These are phyloP conservation scores for Cladosporium austrohemisphaericum DNA, from an alignment of 2,329 filamentous ascomycete species.

Conservation along the genomic window DNA sequence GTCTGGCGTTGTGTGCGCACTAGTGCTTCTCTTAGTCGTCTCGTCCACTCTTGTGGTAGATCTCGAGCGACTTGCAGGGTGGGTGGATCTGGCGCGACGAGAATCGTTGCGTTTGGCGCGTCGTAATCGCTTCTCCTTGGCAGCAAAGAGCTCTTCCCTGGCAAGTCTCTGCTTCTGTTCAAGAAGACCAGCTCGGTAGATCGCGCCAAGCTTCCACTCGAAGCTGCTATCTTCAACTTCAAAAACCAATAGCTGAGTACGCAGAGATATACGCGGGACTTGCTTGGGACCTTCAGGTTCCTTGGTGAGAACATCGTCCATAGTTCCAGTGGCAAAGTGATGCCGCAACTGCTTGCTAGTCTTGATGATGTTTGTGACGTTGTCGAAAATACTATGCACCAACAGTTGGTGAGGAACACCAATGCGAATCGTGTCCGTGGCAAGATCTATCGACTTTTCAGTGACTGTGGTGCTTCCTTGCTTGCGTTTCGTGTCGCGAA, in stretches of 20 bases:
- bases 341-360: constrained; percentile 88
- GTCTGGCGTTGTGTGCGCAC: constrained; percentile 22
- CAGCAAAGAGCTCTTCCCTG: constrained; percentile 80
- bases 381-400: constrained; percentile 88
- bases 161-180: constrained; percentile 89
- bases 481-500: constrained; percentile 72
- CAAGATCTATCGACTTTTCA: constrained; percentile 79
- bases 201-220: constrained; percentile 93
- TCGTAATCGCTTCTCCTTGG: constrained; percentile 77
- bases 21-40: constrained; percentile 17
- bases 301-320: constrained; percentile 85
- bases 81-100: constrained; percentile 52
- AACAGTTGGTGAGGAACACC: constrained; percentile 89
- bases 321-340: constrained; percentile 80
- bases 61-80: constrained; percentile 39
- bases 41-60: constrained; percentile 26
- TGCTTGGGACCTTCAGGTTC: constrained; percentile 78
- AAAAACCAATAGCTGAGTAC: constrained; percentile 77
- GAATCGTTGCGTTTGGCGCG: constrained; percentile 44
- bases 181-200: constrained; percentile 81
- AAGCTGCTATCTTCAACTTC: constrained; percentile 95
- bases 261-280: constrained; percentile 79
- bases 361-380: constrained; percentile 82
- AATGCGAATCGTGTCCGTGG: constrained; percentile 78
- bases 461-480: constrained; percentile 56